Evolutionary conservation across 1,139 yeast species (phyloP).

Genomic region (Yamadazyma atmosphaerica): DNA sequence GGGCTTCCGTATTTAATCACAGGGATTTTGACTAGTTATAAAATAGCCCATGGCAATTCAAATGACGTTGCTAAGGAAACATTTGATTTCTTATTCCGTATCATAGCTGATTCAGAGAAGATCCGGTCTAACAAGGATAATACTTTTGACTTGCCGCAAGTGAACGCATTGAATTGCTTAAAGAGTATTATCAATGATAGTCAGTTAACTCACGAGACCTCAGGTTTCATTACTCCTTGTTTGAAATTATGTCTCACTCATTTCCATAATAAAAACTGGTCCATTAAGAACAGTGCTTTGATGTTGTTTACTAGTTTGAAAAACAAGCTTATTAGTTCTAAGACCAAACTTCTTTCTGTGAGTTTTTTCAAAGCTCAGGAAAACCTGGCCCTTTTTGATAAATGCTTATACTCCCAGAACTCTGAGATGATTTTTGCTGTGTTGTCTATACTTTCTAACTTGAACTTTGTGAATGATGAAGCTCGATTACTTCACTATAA

Average conservation of each 20-base stretch:
- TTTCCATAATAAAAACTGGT: constrained; percentile 74
- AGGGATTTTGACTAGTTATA: constrained; percentile 65
- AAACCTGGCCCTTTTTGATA: constrained; percentile 40
- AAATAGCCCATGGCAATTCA: constrained; percentile 16
- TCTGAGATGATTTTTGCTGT: constrained; percentile 73
- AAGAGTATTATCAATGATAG: constrained; percentile 73
- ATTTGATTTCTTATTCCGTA: constrained; percentile 48
- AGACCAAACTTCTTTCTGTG: constrained; percentile 47
- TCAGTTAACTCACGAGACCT: constrained; percentile 52
- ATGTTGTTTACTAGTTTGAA: constrained; percentile 89
- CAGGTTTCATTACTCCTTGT: constrained; percentile 54
- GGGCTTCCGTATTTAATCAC: constrained; percentile 82
- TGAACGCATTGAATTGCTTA: constrained; percentile 88
- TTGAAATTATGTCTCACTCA: constrained; percentile 59
- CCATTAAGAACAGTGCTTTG: constrained; percentile 86
- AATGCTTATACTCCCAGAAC: constrained; percentile 35
- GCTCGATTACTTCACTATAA: constrained; percentile 50
- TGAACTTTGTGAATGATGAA: constrained; percentile 59
- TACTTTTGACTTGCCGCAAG: constrained; percentile 83
- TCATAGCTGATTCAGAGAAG: constrained; percentile 27
- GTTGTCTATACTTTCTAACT: constrained; percentile 64
- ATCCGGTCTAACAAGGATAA: constrained; percentile 12
- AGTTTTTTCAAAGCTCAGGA: constrained; percentile 62
- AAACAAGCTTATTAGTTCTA: constrained; percentile 71
- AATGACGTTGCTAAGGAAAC: constrained; percentile 44